Evolutionary conservation across 1,284 basidiomycete species (phyloP).

Genomic region (Melampsora larici-populina): DNA sequence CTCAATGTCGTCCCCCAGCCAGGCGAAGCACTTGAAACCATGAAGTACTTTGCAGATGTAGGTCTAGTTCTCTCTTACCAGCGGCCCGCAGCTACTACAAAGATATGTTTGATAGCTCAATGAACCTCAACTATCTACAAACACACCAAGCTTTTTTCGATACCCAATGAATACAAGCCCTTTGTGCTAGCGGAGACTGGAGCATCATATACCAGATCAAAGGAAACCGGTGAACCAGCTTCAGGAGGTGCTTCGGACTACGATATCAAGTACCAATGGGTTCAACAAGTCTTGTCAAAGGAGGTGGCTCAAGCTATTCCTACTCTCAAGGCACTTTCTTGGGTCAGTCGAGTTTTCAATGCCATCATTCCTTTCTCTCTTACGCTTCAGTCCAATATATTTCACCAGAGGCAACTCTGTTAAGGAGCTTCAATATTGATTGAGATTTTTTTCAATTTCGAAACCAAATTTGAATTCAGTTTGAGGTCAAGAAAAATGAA

Average conservation of each 20-base stretch:
- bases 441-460: not conserved
- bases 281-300: conserved; percentile 12
- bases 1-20: conserved; percentile 25
- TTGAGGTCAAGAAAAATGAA: conserved; percentile 36
- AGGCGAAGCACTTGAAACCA: conserved; percentile 18
- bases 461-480: conserved; percentile 4
- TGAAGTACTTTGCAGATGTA: conserved; percentile 36
- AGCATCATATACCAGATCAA: conserved; percentile 24
- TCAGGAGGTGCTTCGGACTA: conserved; percentile 14
- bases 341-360: conserved; percentile 8
- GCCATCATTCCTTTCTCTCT: not conserved
- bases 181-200: conserved; percentile 26
- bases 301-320: conserved; percentile 27
- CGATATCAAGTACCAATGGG: conserved; percentile 30
- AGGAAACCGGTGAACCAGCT: not conserved
- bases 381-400: not conserved
- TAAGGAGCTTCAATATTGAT: not conserved
- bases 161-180: not conserved
- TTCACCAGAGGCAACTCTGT: not conserved
- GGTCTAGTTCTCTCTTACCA: not conserved
- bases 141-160: conserved; percentile 8
- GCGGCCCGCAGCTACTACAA: not conserved
- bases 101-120: not conserved
- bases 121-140: not conserved
- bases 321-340: conserved; percentile 27